Evolutionary conservation across 2,329 filamentous ascomycete genomes (phyloP).

Genomic region (Colletotrichum cereale): DNA sequence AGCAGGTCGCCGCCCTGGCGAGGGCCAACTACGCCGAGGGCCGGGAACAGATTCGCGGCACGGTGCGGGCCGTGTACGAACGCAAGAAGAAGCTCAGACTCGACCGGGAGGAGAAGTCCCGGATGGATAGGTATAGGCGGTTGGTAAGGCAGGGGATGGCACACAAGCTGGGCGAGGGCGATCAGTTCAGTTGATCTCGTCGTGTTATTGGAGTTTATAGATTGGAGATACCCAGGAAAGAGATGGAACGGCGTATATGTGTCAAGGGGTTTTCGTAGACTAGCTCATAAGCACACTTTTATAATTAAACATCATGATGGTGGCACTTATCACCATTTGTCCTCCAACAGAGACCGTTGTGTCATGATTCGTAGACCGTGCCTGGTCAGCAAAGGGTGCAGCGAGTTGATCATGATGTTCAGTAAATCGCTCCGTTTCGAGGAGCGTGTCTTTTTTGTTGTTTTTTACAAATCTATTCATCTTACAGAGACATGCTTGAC

Average conservation of each 20-base stretch:
- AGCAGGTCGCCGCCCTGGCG: slow-evolving; percentile 84
- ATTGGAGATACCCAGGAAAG: slow-evolving; percentile 37
- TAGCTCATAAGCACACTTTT: not conserved
- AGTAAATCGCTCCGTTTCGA: slow-evolving; percentile 25
- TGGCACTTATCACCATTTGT: no score
- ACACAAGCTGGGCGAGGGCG: slow-evolving; percentile 71
- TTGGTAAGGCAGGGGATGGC: slow-evolving; percentile 63
- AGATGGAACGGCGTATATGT: slow-evolving; percentile 7
- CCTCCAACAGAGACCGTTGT: no score
- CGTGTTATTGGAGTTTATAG: slow-evolving; percentile 14
- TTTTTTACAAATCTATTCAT: slow-evolving; percentile 53
- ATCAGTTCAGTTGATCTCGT: slow-evolving; percentile 69
- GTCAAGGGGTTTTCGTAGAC: not conserved
- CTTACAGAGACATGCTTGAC: slow-evolving; percentile 49
- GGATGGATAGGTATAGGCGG: slow-evolving; percentile 57
- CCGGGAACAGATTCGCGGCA: slow-evolving; percentile 79
- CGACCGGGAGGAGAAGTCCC: slow-evolving; percentile 59
- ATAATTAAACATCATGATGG: no score
- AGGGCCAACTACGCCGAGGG: slow-evolving; percentile 90
- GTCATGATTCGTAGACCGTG: no score
- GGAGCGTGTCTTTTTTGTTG: slow-evolving; percentile 45
- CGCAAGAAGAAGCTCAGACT: slow-evolving; percentile 81
- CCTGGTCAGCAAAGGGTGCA: no score
- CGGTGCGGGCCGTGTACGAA: slow-evolving; percentile 91
- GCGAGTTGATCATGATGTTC: not conserved